These are phyloP conservation scores for Fusarium albosuccineum DNA, from an alignment of 2,329 filamentous ascomycete species.

Conservation along the genomic window DNA sequence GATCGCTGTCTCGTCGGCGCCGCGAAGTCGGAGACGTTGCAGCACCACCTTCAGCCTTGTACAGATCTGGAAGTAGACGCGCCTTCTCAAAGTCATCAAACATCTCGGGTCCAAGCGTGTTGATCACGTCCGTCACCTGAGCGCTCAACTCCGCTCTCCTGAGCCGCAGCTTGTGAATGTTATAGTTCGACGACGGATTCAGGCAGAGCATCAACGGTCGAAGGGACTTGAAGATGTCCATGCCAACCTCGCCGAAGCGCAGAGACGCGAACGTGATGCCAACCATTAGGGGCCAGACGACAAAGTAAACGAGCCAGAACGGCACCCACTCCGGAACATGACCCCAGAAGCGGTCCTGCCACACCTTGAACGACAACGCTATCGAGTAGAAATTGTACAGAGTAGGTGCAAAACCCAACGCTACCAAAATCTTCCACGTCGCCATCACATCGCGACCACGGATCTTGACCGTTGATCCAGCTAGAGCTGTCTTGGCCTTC, in stretches of 20 bases:
- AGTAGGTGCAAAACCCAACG: slow-evolving; percentile 83
- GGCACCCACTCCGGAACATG: slow-evolving; percentile 84
- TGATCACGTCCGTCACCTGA: slow-evolving; percentile 92
- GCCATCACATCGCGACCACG: slow-evolving; percentile 91
- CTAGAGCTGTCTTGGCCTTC: slow-evolving; percentile 86
- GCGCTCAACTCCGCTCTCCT: slow-evolving; percentile 80
- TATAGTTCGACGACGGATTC: slow-evolving; percentile 86
- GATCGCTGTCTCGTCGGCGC: slow-evolving; percentile 63
- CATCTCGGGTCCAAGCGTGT: slow-evolving; percentile 93
- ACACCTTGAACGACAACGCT: slow-evolving; percentile 80
- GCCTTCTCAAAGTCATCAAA: slow-evolving; percentile 94
- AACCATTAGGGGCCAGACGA: slow-evolving; percentile 85
- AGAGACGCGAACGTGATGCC: slow-evolving; percentile 92
- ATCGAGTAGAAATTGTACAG: slow-evolving; percentile 86
- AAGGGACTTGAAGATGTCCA: slow-evolving; percentile 97
- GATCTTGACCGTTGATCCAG: slow-evolving; percentile 89
- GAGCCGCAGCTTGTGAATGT: slow-evolving; percentile 81
- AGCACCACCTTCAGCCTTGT: slow-evolving; percentile 53
- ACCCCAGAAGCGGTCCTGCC: slow-evolving; percentile 86
- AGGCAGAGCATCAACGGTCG: slow-evolving; percentile 88
- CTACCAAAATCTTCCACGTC: slow-evolving; percentile 94
- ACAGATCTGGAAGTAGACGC: slow-evolving; percentile 73
- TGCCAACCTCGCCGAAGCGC: slow-evolving; percentile 96
- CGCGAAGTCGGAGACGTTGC: slow-evolving; percentile 39
- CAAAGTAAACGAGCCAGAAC: slow-evolving; percentile 79